A percentile compares a stretch with the other conserved stretches of the same genome.
phyloP scores from a whole-genome alignment of 2,329 filamentous ascomycete species.

The Kalmusia sp. region DNA sequence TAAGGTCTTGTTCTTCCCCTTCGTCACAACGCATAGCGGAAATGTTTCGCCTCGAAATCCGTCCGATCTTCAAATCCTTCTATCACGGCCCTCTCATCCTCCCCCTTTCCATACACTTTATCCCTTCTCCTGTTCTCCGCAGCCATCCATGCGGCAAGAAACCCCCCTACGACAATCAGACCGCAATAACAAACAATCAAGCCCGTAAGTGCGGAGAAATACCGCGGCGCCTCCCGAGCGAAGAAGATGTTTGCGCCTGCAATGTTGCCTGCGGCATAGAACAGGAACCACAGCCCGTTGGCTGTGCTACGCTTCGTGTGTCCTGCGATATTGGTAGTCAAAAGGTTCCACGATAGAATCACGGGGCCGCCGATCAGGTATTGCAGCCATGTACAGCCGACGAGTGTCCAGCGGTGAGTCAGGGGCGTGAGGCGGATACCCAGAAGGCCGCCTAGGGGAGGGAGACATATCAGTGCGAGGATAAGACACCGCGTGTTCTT shows the following conservation, averaged over 20 bases:
- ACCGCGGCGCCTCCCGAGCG: slow-evolving; percentile 52
- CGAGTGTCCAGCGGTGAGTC: slow-evolving; percentile 56
- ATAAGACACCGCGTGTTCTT: slow-evolving; percentile 38
- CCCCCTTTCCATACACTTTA: slow-evolving; percentile 31
- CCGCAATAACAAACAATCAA: slow-evolving; percentile 54
- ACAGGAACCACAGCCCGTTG: slow-evolving; percentile 58
- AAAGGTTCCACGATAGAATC: slow-evolving; percentile 60
- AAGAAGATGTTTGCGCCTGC: slow-evolving; percentile 58
- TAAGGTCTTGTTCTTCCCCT: too few relatives aligned
- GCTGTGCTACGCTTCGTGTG: slow-evolving; percentile 61
- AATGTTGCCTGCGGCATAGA: slow-evolving; percentile 59
- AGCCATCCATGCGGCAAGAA: slow-evolving; percentile 38
- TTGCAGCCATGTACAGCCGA: slow-evolving; percentile 62
- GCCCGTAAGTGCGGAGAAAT: slow-evolving; percentile 53
- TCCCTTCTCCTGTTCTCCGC: slow-evolving; percentile 43
- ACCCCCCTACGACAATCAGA: slow-evolving; percentile 44
- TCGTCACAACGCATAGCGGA: slow-evolving; percentile 45
- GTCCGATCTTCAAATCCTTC: slow-evolving; percentile 47
- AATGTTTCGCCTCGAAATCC: slow-evolving; percentile 41
- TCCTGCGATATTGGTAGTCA: slow-evolving; percentile 53
- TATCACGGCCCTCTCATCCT: slow-evolving; percentile 36
- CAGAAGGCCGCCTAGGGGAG: slow-evolving; percentile 58
- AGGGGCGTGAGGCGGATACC: slow-evolving; percentile 58
- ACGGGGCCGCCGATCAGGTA: slow-evolving; percentile 59
- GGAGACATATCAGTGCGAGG: slow-evolving; percentile 50